Conservation (phyloP, 1,284 basidiomycete species). For the Ganoderma leucocontextum region DNA sequence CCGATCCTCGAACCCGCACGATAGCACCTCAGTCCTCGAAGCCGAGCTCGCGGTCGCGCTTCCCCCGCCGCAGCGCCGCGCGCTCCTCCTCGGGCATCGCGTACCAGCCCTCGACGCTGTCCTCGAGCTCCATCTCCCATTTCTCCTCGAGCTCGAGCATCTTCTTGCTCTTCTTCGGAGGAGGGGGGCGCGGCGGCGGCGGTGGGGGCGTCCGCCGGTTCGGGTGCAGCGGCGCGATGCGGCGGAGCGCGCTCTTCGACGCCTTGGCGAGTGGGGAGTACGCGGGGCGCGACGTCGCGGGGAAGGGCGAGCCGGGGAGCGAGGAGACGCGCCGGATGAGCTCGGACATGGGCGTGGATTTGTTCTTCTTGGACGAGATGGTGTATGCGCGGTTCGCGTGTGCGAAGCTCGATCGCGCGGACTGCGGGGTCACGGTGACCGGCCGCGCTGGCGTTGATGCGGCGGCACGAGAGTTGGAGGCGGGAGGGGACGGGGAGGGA, state of each 20-base stretch:
- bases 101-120: conserved; percentile 77
- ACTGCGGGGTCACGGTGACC: conserved; percentile 21
- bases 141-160: conserved; percentile 75
- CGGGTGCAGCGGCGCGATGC: conserved; percentile 77
- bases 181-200: conserved; percentile 68
- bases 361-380: conserved; percentile 48
- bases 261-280: conserved; percentile 74
- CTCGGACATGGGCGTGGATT: conserved; percentile 72
- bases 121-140: conserved; percentile 81
- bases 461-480: conserved; percentile 10
- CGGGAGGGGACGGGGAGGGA: conserved; percentile 10
- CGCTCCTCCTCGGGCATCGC: conserved; percentile 71
- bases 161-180: conserved; percentile 78
- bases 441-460: conserved; percentile 16
- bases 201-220: conserved; percentile 75
- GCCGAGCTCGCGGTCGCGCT: conserved; percentile 69
- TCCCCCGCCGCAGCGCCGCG: conserved; percentile 62
- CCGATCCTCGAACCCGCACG: not conserved
- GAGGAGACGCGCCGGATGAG: conserved; percentile 76
- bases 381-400: conserved; percentile 34
- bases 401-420: conserved; percentile 24
- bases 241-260: conserved; percentile 64
- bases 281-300: conserved; percentile 48
- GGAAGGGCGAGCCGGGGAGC: conserved; percentile 68
- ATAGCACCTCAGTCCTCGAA: conserved; percentile 42